A percentile compares a stretch with the other conserved stretches of the same genome.
Evolutionary conservation across 2,329 filamentous ascomycete species (phyloP).

Genomic region (Sordariomycetes sp.): DNA sequence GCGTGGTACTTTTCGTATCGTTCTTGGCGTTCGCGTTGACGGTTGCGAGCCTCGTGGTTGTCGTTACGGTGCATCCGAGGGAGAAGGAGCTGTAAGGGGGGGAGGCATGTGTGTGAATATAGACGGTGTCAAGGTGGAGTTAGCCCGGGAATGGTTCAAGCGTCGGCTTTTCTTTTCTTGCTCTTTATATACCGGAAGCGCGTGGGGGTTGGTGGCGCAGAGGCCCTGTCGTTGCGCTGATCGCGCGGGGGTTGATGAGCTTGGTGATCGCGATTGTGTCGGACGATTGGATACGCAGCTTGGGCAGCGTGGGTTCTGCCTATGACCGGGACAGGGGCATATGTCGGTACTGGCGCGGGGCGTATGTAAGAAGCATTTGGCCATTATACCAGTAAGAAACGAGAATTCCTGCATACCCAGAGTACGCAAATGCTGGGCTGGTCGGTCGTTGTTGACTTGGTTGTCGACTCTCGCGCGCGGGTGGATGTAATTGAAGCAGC

Average conservation of each 20-base stretch:
- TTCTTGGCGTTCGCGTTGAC: conserved; percentile 54
- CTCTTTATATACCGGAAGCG: background rate
- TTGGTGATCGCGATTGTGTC: background rate
- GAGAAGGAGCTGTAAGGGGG: conserved; percentile 4
- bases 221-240: background rate
- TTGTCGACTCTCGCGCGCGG: background rate
- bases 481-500: background rate
- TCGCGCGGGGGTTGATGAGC: background rate
- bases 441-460: background rate
- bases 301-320: background rate
- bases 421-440: background rate
- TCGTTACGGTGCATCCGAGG: conserved; percentile 40
- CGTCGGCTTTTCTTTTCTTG: background rate
- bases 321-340: background rate
- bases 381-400: too few species aligned
- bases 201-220: background rate
- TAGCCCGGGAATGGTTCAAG: background rate
- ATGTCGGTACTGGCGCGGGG: too few species aligned
- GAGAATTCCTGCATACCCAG: too few species aligned
- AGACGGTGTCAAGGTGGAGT: background rate
- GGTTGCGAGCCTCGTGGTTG: conserved; percentile 47
- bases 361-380: too few species aligned
- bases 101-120: background rate
- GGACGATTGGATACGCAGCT: too few species aligned
- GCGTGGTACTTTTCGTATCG: conserved; percentile 61